Base-by-base conservation (phyloP, 768 basidiomycete species). In the Psilocybe tampanensis region DNA sequence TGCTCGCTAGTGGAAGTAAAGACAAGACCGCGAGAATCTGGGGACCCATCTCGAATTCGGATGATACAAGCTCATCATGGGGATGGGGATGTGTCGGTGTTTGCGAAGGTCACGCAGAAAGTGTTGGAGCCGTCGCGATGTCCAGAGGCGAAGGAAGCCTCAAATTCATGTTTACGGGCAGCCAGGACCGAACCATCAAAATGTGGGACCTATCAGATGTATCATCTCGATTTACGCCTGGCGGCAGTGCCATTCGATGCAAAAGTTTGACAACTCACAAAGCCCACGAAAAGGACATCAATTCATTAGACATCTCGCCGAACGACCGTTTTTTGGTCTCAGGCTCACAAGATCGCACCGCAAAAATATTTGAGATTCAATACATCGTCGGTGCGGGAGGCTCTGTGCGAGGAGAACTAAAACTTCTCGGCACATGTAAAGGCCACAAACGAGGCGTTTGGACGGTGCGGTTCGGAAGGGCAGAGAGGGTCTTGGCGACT, bases 251-350 rank as follows among this genome's bases (percentile, higher is more conserved):
- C 21, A 52, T 76, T 32, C 86, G 82, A 57, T 89, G 88, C 68
- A 85, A 82, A 66, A 93, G 93, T 60, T 76, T 98, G 32, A 81
- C 82, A 32, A 98, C 97, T 12, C 84, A 88, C 48, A 92, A 90
- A 69, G 93, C 95, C 12, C 97, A 98, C 72, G 97, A 98, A 53
- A 98, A 98, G 75, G 97, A 98, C 72, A 98, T 99, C 75, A 99
- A 99, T 71, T 86, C 95, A 54, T 80, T 99, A 39, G 97, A 98
- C 70, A 79, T 98, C 15, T 80, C 96, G 2, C 95, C 94, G 5
- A 93, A 96, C 68, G 93, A 97, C 70, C 80, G 79, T 58, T 73
- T 95, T 55, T 82, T 98, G 44, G 96, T 87, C 8, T 96, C 95
- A 2, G 97, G 94, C 19, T 97, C 95, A 18, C 97, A 98, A 69